Base-by-base conservation (phyloP, 306 rosid species). In the Mimosa pudica region DNA sequence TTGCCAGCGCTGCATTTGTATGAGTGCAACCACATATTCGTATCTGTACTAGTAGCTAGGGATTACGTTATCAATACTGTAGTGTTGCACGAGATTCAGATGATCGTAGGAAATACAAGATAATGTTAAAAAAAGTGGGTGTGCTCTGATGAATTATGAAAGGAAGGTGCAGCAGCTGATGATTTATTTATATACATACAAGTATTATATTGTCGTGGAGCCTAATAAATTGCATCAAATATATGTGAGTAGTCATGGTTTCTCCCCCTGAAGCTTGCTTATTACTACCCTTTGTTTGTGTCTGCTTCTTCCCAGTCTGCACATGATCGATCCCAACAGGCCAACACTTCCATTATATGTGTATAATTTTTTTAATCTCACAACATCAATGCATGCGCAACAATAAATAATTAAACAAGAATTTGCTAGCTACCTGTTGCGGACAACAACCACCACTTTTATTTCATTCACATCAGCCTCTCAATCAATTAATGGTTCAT, bases 251-350 rank as follows among this genome's bases (percentile, higher is more conserved):
- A 62, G 75, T 77, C 62, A 78, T 83, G 85, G 70, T 82, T 81
- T 57, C 69, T 35, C 14, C 3, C 16, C 36, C 16, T 24, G 30
- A 24, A 24, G 42, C 42, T 38, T 38, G 42, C 42, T 38, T 38
- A 38, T 2, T 38, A 38, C 30, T 24, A 24, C 3, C 42, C 42
- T 38, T 2, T 38, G 10, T 60, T 60, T 10, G 80, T 75, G 85
- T 62, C 75, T 67, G 77, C 77, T 85, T 71, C 82, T 62, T 57
- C 84, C 87, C 88, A 87, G 38, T 77, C 88, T 83, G 89, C 96
- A 84, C 96, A 81, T 86, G 89, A 84, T 63, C 86, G 89, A 82
- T 63, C 77, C 17, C 87, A 52, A 68, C 76, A 84, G 71, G 84
- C 73, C 81, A 71, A 70, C 80, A 77, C 60, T 75, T 49, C 57